Evolutionary conservation across 1,139 yeast species (phyloP).

Genomic region (Scheffersomyces stambukii): DNA sequence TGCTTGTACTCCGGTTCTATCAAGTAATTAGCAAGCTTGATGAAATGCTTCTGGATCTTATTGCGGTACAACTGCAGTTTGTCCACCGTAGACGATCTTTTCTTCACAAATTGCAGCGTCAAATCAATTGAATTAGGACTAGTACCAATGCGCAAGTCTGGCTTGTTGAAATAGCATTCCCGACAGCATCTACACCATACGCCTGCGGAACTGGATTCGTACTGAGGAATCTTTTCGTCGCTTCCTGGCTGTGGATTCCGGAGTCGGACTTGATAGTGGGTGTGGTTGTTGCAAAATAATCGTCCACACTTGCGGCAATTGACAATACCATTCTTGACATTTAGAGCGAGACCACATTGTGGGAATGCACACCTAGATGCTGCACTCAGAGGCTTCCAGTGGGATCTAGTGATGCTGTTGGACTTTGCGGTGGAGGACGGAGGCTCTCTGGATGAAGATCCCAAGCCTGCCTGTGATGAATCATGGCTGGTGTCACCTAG

Average conservation of each 20-base stretch:
- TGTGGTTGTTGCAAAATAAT: slow-evolving; percentile 64
- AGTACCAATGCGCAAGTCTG: slow-evolving; percentile 43
- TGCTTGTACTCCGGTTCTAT: slow-evolving; percentile 4
- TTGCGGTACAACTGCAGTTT: slow-evolving; percentile 47
- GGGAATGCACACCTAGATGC: no score
- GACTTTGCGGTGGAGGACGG: slow-evolving; percentile 3
- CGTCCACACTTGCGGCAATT: slow-evolving; percentile 73
- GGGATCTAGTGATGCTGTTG: slow-evolving; percentile 50
- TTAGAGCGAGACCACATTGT: slow-evolving; percentile 32
- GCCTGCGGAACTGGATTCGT: slow-evolving; percentile 37
- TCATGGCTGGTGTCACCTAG: slow-evolving; percentile 15
- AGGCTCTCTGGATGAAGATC: neutral
- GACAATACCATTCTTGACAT: slow-evolving; percentile 47
- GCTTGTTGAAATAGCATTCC: slow-evolving; percentile 52
- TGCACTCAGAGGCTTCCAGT: slow-evolving; percentile 56
- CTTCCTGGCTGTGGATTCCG: slow-evolving; percentile 29
- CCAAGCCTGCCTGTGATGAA: slow-evolving; percentile 6
- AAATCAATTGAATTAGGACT: slow-evolving; percentile 40
- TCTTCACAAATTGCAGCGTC: slow-evolving; percentile 36
- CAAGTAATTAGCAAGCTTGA: slow-evolving; percentile 33
- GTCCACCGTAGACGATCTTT: slow-evolving; percentile 40
- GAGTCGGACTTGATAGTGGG: slow-evolving; percentile 47
- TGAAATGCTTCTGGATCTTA: slow-evolving; percentile 61
- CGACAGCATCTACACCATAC: slow-evolving; percentile 70
- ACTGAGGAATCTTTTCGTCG: slow-evolving; percentile 31